Base-by-base conservation (phyloP, 805 yeast species). In the Saccharomycopsis olivae region DNA sequence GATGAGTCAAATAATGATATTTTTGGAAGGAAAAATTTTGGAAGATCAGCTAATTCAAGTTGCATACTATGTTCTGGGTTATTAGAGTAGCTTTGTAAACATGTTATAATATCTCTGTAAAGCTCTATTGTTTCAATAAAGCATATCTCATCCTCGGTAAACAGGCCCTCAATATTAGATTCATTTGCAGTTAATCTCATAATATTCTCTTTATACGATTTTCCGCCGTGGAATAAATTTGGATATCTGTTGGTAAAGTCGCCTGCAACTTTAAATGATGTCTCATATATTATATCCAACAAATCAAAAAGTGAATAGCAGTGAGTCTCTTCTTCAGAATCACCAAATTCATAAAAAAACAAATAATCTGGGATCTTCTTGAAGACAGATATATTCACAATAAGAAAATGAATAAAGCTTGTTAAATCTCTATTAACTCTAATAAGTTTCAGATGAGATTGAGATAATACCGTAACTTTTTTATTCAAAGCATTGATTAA, bases 321-420 rank as follows among this genome's bases (percentile, higher is more conserved):
- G 6, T 32, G 8, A 14, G 23, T 13, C 6, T 18, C 10, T 18
- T 32, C 24, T 16, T 27, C 6, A 19, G 24, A 32, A 10, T 10
- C 15, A 5, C 29, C 30, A n/a, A n/a, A n/a, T n/a, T n/a, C n/a
- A 27, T 44, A 44, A 18, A 44, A 35, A 18, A 44, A 38, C 20
- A 44, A 25, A 29, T 44, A 36, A 14, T 33, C 44, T 9, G 47
- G 39, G 17, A 36, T 44, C 13, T 40, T 40, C 17, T 37, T 17
- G 17, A 44, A 40, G 8, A 44, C 25, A 13, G 17, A 30, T 15
- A n/a, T 15, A 9, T 37, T 23, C 8, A 15, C 23, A 14, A 44
- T 20, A 10, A 43, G 18, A 29, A 44, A 44, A 21, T 23, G 9
- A 5, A 40, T 29, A 24, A 44, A 44, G 13, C 17, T 30, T n/a